These are phyloP conservation scores for Boletus rubroflammeus DNA, from an alignment of 768 basidiomycete species.

Conservation along the genomic window DNA sequence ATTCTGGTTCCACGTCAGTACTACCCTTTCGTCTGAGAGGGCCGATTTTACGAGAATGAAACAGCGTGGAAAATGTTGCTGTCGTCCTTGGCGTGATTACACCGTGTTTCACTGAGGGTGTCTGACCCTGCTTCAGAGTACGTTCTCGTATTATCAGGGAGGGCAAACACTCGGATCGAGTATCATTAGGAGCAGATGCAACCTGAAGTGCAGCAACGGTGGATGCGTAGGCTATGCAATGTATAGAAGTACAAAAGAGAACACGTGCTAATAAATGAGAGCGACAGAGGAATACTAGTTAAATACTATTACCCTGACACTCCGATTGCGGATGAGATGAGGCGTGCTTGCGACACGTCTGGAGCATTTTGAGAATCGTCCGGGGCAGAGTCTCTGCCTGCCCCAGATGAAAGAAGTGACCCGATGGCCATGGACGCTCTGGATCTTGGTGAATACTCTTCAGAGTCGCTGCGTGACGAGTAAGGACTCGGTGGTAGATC, in stretches of 20 bases:
- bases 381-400: slow-evolving; percentile 23
- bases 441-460: slow-evolving; percentile 67
- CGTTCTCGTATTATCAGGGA: neutral
- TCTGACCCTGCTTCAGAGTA: slow-evolving; percentile 9
- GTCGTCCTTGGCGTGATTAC: neutral
- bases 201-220: slow-evolving; percentile 13
- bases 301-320: slow-evolving; percentile 21
- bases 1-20: slow-evolving; percentile 12
- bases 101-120: slow-evolving; percentile 1
- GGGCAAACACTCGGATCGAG: neutral
- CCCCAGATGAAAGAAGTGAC: slow-evolving; percentile 57
- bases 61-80: slow-evolving; percentile 6
- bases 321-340: slow-evolving; percentile 18
- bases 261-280: slow-evolving; percentile 21
- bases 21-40: slow-evolving; percentile 12
- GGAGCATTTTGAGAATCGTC: slow-evolving; percentile 25
- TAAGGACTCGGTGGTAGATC: slow-evolving; percentile 72
- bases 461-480: slow-evolving; percentile 64
- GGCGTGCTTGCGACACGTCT: slow-evolving; percentile 18
- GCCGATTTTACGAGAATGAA: slow-evolving; percentile 1
- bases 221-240: slow-evolving; percentile 17
- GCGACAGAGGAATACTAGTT: neutral
- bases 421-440: slow-evolving; percentile 79
- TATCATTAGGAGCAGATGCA: slow-evolving; percentile 19
- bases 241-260: slow-evolving; percentile 25